Conservation (phyloP, 1,284 basidiomycete genomes). For the Ganoderma lingzhi region DNA sequence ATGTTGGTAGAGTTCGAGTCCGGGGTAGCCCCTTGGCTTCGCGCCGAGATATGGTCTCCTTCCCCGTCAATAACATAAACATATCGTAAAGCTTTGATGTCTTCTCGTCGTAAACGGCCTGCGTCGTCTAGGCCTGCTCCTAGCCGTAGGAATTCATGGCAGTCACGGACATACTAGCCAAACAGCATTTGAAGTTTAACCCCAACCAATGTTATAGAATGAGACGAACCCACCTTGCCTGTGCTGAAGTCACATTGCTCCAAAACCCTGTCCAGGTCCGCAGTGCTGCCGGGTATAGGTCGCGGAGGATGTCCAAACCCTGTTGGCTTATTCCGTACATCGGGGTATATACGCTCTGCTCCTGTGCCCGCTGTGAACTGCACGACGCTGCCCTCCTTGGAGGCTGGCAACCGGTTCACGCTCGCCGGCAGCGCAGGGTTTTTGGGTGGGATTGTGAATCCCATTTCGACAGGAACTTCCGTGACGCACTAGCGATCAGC, state of each 20-base stretch:
- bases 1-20: slow-evolving; percentile 10
- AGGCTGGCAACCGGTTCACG: slow-evolving; percentile 51
- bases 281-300: slow-evolving; percentile 81
- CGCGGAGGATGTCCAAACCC: slow-evolving; percentile 82
- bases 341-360: slow-evolving; percentile 78
- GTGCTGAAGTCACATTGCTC: slow-evolving; percentile 89
- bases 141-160: slow-evolving; percentile 74
- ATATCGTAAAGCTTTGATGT: slow-evolving; percentile 70
- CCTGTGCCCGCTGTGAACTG: slow-evolving; percentile 71
- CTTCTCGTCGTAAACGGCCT: slow-evolving; percentile 62
- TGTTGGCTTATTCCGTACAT: slow-evolving; percentile 64
- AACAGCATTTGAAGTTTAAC: slow-evolving; percentile 3
- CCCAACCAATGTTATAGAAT: not conserved
- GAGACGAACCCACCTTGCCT: slow-evolving; percentile 59
- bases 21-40: slow-evolving; percentile 12
- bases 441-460: slow-evolving; percentile 59
- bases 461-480: slow-evolving; percentile 78
- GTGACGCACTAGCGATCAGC: not conserved
- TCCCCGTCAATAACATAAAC: slow-evolving; percentile 65
- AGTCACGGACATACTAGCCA: slow-evolving; percentile 77
- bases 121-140: slow-evolving; percentile 73
- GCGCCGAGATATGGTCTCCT: slow-evolving; percentile 47
- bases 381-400: slow-evolving; percentile 43
- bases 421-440: slow-evolving; percentile 79
- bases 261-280: slow-evolving; percentile 89